A percentile compares a stretch with the other conserved stretches of the same genome.
phyloP scores from a whole-genome alignment of 169 alveolate species.

The Plasmodium inui region DNA sequence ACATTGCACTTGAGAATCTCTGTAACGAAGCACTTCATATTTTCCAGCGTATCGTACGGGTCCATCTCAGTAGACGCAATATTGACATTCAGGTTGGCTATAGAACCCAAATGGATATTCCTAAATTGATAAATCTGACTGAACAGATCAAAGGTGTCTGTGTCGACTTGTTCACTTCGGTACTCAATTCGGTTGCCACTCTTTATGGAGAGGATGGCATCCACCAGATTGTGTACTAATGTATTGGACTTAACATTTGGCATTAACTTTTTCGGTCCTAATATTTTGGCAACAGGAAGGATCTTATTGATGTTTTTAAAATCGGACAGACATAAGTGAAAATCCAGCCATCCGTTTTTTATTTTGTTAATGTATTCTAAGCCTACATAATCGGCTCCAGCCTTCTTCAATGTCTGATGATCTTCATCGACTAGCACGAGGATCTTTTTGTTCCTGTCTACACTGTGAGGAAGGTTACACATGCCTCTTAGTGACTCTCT shows the following conservation, averaged over 20 bases:
- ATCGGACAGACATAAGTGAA: conserved; percentile 90
- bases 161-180: conserved; percentile 77
- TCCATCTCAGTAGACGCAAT: conserved; percentile 56
- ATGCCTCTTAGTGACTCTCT: conserved; percentile 73
- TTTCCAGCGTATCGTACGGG: conserved; percentile 23
- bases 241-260: conserved; percentile 93
- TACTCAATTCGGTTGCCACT: conserved; percentile 82
- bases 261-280: conserved; percentile 95
- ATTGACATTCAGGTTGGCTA: conserved; percentile 35
- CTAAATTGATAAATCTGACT: conserved; percentile 21
- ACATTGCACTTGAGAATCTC: conserved; percentile 45
- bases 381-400: conserved; percentile 85
- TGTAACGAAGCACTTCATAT: conserved; percentile 38
- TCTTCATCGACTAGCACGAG: conserved; percentile 53
- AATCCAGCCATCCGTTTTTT: conserved; percentile 90
- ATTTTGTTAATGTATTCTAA: conserved; percentile 82
- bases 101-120: conserved; percentile 13
- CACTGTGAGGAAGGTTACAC: conserved; percentile 64
- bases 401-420: conserved; percentile 20
- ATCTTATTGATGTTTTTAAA: conserved; percentile 88
- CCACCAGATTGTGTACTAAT: conserved; percentile 77
- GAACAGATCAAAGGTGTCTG: conserved; percentile 32
- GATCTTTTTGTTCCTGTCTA: conserved; percentile 54
- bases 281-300: conserved; percentile 89
- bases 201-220: conserved; percentile 77